These are phyloP conservation scores for Hypoxylon sp. DNA, from an alignment of 2,329 filamentous ascomycete genomes.

Conservation along the genomic window DNA sequence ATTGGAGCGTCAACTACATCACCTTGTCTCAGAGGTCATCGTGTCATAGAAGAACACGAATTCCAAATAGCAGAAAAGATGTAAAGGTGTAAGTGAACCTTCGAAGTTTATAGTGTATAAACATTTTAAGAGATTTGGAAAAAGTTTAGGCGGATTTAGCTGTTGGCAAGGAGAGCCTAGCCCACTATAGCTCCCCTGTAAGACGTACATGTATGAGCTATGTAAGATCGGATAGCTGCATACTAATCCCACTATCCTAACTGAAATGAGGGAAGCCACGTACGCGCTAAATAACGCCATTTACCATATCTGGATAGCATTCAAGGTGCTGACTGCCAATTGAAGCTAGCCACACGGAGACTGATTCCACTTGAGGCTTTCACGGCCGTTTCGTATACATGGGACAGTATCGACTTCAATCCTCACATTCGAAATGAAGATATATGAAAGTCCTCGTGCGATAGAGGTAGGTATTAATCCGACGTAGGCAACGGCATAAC, in stretches of 20 bases:
- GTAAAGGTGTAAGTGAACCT: slow-evolving; percentile 13
- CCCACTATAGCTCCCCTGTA: not conserved
- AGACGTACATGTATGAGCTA: not conserved
- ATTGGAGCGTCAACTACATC: slow-evolving; percentile 18
- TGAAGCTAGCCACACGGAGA: slow-evolving; percentile 31
- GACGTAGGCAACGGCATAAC: slow-evolving; percentile 2
- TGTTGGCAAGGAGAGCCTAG: slow-evolving; percentile 11
- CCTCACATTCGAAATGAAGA: slow-evolving; percentile 2
- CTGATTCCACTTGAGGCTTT: slow-evolving; percentile 35
- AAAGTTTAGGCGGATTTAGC: not conserved
- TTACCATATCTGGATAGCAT: slow-evolving; percentile 29
- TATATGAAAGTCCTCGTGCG: slow-evolving; percentile 1
- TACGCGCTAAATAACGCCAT: slow-evolving; percentile 17
- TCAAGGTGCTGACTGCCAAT: slow-evolving; percentile 16
- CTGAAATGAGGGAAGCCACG: slow-evolving; percentile 29
- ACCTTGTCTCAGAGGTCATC: slow-evolving; percentile 25
- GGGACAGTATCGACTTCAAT: slow-evolving; percentile 7
- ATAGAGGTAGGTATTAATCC: not conserved
- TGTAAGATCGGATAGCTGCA: slow-evolving; percentile 29
- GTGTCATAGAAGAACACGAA: slow-evolving; percentile 19
- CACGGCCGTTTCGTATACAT: slow-evolving; percentile 33
- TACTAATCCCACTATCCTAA: not conserved
- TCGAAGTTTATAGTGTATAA: slow-evolving; percentile 6
- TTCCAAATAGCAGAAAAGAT: slow-evolving; percentile 17
- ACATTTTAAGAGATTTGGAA: too few relatives aligned